Conservation (phyloP, 2,329 filamentous ascomycete genomes). For the Tolypocladium ovalisporum region DNA sequence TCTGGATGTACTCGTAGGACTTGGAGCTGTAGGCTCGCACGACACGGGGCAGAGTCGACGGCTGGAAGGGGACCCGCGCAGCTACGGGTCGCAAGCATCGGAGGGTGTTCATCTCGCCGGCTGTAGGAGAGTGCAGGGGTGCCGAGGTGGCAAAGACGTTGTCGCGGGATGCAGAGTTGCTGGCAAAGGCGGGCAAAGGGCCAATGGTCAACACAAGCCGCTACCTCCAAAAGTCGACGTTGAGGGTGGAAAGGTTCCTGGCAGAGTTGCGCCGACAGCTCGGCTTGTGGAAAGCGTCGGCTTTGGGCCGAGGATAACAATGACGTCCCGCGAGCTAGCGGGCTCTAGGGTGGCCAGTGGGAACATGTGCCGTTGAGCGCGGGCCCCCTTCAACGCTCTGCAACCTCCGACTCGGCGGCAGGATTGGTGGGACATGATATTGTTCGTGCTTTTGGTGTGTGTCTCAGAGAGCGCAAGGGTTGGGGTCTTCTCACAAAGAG, state of each 20-base stretch:
- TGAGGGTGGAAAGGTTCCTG: background rate
- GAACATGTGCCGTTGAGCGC: background rate
- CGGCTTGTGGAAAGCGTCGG: constrained; percentile 17
- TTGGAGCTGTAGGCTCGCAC: constrained; percentile 41
- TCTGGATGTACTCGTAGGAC: constrained; percentile 70
- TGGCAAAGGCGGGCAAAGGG: background rate
- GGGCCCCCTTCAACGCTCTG: background rate
- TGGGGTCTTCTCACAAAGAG: too few species aligned
- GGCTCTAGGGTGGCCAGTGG: background rate
- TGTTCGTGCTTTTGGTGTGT: too few species aligned
- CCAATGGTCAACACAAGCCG: background rate
- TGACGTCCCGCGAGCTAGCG: background rate
- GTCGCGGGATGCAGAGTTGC: background rate
- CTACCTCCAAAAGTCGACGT: background rate
- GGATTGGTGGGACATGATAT: too few species aligned
- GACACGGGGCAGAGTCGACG: constrained; percentile 44
- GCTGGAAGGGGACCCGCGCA: constrained; percentile 33
- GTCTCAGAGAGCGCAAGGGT: too few species aligned
- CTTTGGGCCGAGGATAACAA: constrained; percentile 15
- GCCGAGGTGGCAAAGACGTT: background rate
- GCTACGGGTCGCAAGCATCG: constrained; percentile 50
- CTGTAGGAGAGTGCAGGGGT: background rate
- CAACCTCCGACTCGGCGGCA: too few species aligned
- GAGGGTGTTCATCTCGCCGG: constrained; percentile 37
- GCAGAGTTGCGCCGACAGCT: background rate